Percentiles rank a stretch among this genome's conserved stretches.
Conservation (phyloP, 2,329 filamentous ascomycete genomes). For the Knufia fluminis region DNA sequence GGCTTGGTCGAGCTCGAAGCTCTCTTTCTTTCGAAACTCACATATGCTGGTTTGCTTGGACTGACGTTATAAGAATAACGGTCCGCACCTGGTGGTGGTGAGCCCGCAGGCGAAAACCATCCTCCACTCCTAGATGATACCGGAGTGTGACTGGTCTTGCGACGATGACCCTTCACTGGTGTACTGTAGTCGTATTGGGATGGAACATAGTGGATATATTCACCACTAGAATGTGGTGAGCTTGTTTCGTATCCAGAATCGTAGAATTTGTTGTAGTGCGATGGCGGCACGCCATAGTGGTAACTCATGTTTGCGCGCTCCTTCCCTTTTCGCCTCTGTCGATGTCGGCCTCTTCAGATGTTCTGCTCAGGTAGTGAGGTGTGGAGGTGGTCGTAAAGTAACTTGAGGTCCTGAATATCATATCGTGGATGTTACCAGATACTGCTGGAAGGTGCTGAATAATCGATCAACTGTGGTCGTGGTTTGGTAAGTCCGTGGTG, state of each 20-base stretch:
- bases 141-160: constrained; percentile 48
- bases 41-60: constrained; percentile 51
- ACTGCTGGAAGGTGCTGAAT: constrained; percentile 10
- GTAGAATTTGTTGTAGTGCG: constrained; percentile 27
- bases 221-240: constrained; percentile 20
- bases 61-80: constrained; percentile 41
- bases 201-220: constrained; percentile 24
- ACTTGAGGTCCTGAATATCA: constrained; percentile 22
- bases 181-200: constrained; percentile 20
- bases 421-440: constrained; percentile 18
- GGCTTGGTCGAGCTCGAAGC: constrained; percentile 28
- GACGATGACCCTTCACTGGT: constrained; percentile 44
- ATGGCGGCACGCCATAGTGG: constrained; percentile 22
- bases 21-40: constrained; percentile 50
- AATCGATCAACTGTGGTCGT: constrained; percentile 19
- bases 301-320: constrained; percentile 19
- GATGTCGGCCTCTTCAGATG: constrained; percentile 19
- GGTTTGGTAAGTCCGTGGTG: neutral
- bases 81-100: constrained; percentile 39
- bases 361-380: constrained; percentile 14
- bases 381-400: constrained; percentile 18
- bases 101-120: constrained; percentile 36
- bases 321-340: constrained; percentile 19
- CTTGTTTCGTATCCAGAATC: constrained; percentile 24
- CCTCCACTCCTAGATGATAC: constrained; percentile 28